Evolutionary conservation across 257 asterid genomes (phyloP).

Genomic region (Capsicum rhomboideum): DNA sequence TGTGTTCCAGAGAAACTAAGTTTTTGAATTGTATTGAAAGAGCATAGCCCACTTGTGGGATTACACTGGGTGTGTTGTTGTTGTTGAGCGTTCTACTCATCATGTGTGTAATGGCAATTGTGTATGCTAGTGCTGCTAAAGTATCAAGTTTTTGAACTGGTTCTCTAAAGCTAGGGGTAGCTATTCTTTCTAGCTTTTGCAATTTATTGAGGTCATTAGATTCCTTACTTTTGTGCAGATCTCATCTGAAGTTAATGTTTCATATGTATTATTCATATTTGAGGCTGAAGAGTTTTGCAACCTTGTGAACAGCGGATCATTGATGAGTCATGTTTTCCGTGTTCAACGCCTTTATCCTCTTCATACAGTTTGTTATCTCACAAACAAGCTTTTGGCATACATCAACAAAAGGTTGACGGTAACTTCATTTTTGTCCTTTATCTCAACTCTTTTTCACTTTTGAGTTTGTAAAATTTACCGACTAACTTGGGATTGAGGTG

Average conservation of each 20-base stretch:
- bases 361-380: slow-evolving; percentile 68
- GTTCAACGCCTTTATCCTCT: slow-evolving; percentile 64
- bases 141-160: not conserved
- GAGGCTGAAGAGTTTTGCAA: slow-evolving; percentile 94
- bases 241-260: slow-evolving; percentile 38
- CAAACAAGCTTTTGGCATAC: slow-evolving; percentile 77
- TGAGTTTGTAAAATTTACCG: not conserved
- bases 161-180: not conserved
- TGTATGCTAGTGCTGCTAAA: not conserved
- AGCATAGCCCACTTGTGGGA: not conserved
- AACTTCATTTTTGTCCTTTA: slow-evolving; percentile 5
- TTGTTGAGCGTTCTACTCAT: not conserved
- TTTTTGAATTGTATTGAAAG: not conserved
- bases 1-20: too few species aligned
- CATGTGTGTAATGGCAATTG: not conserved
- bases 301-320: slow-evolving; percentile 42
- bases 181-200: not conserved
- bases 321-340: slow-evolving; percentile 45
- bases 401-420: slow-evolving; percentile 62
- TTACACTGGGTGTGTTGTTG: too few species aligned
- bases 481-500: not conserved
- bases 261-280: slow-evolving; percentile 55
- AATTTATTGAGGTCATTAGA: not conserved
- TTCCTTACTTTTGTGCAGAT: slow-evolving; percentile 41
- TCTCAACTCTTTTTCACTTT: not conserved